phyloP scores from a whole-genome alignment of 2,329 filamentous ascomycete genomes.

The Helicocarpus griseus region DNA sequence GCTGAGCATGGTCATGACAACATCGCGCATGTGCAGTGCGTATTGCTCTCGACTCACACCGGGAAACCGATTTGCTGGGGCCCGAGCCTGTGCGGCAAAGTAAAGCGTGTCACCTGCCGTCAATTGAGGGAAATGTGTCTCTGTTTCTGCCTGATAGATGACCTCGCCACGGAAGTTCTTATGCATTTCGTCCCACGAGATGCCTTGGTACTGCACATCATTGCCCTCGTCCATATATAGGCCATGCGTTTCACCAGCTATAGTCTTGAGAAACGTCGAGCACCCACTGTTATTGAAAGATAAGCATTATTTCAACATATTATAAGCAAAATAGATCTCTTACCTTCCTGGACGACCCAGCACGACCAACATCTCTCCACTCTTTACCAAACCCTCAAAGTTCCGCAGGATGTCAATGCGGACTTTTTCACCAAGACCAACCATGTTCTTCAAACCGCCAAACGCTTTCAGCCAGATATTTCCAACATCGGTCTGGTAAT shows the following conservation, averaged over 20 bases:
- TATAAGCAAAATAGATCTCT: background rate
- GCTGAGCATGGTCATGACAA: conserved; percentile 37
- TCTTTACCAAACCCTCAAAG: conserved; percentile 54
- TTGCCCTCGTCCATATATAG: conserved; percentile 61
- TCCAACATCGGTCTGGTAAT: conserved; percentile 37
- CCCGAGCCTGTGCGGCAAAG: conserved; percentile 77
- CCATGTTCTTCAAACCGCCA: conserved; percentile 17
- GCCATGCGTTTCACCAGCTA: conserved; percentile 77
- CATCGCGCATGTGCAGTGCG: conserved; percentile 34
- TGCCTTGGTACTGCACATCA: conserved; percentile 68
- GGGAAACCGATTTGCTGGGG: conserved; percentile 63
- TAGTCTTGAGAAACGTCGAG: conserved; percentile 74
- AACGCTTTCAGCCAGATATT: conserved; percentile 32
- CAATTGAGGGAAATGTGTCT: conserved; percentile 74
- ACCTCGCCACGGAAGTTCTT: conserved; percentile 70
- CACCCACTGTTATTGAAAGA: conserved; percentile 38
- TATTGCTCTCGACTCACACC: conserved; percentile 33
- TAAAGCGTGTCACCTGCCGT: conserved; percentile 80
- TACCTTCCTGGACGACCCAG: conserved; percentile 41
- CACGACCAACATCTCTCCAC: conserved; percentile 49
- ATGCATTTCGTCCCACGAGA: conserved; percentile 18
- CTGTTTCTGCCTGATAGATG: conserved; percentile 79
- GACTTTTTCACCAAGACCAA: conserved; percentile 22
- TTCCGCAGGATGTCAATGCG: conserved; percentile 52
- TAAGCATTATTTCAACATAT: background rate